phyloP scores from a whole-genome alignment of 305 asterid genomes.

The Caryopteris hybrid region DNA sequence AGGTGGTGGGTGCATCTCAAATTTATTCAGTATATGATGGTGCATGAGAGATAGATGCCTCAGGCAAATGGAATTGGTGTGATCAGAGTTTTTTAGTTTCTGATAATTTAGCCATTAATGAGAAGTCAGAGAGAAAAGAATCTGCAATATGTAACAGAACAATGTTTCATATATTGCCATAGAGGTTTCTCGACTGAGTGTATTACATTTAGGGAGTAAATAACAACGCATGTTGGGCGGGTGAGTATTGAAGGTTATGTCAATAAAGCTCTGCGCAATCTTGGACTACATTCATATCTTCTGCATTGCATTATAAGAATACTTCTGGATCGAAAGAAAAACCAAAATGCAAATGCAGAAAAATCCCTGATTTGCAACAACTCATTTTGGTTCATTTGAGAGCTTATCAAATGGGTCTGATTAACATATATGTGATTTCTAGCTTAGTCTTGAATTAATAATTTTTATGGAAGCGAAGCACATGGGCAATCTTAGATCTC shows the following conservation, averaged over 20 bases:
- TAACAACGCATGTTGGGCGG: neutral
- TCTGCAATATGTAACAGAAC: neutral
- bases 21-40: neutral
- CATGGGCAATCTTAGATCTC: neutral
- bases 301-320: neutral
- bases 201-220: neutral
- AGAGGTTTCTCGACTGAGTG: neutral
- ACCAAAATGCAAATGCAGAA: neutral
- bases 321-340: neutral
- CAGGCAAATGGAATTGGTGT: constrained; percentile 1
- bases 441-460: neutral
- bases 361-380: neutral
- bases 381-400: neutral
- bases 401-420: neutral
- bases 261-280: neutral
- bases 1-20: constrained; percentile 2
- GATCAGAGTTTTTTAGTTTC: neutral
- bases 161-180: neutral
- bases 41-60: neutral
- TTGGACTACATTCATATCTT: constrained; percentile 8
- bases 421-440: neutral
- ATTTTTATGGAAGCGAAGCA: neutral
- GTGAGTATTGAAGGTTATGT: neutral
- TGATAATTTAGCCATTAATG: neutral
- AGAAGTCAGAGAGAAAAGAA: constrained; percentile 1